Evolutionary conservation across 164 flowering plant genomes (phyloP), one percentile per base, ranked within the genome.

Genomic region (Vitis rupestris): DNA sequence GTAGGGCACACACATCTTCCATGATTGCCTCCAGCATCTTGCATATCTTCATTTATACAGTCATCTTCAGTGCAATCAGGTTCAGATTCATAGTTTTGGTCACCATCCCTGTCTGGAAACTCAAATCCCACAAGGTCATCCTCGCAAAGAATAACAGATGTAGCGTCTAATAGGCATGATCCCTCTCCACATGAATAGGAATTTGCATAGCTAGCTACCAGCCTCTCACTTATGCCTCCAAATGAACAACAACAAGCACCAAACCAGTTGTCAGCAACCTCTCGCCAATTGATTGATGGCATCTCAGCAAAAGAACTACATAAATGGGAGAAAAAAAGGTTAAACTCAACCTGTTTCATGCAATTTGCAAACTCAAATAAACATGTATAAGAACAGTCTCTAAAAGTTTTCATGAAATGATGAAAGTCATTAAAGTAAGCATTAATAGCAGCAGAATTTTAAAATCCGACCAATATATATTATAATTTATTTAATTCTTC

Each of bases 191-290:
- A 87, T 61, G 63, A 50, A 74, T 89, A 86, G 4, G 88, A 79
- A 72, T 75, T 76, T 55, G 81, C 92, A 83, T 82, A 95, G 50
- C 74, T 79, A 48, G 72, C 49, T 11, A 89, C 99, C 70, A 93
- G 74, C 81, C 89, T 90, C 84, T 95, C 99, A 77, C 98, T 91
- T 63, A 84, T 67, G 61, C 97, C 97, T 61, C 98, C 98, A 82
- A 95, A 95, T 6, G 99, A 91, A 78, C 99, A 93, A 72, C 99
- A 95, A 77, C 98, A 93, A 64, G 77, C 72, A 59, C 97, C 99
- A 84, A 95, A 95, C 99, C 99, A 95, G 71, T 93, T 95, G 74
- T 95, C 98, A 71, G 99, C 98, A 53, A 73, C 87, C 74, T 95
- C 99, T 66, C 85, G 87, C 98, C 99, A 95, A 73, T 95, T 80